phyloP scores from a whole-genome alignment of 805 yeast genomes.

The Wickerhamiella bombiphila region DNA sequence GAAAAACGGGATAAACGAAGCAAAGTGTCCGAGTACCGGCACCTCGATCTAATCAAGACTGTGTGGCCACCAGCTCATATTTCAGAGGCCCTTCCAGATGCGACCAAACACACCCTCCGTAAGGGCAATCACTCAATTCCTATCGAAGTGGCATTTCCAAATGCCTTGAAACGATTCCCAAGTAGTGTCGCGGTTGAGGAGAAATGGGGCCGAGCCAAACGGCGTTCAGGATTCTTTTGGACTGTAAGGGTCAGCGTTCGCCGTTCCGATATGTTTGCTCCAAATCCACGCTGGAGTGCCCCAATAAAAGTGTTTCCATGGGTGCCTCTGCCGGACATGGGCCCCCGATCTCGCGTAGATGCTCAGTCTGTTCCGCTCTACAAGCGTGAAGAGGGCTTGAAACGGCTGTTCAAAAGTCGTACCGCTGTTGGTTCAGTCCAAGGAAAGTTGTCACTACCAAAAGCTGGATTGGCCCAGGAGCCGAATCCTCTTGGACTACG shows the following conservation, averaged over 20 bases:
- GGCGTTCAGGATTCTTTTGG: background rate
- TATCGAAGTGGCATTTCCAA: background rate
- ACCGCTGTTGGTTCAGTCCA: too few species aligned
- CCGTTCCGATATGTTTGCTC: background rate
- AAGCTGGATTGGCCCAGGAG: background rate
- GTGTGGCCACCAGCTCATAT: background rate
- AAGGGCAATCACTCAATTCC: background rate
- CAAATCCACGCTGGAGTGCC: background rate
- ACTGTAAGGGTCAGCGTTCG: background rate
- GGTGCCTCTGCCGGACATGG: background rate
- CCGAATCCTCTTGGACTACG: background rate
- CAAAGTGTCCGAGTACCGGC: background rate
- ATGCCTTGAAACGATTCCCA: background rate
- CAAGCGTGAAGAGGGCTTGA: too few species aligned
- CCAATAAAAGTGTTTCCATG: background rate
- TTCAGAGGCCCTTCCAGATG: background rate
- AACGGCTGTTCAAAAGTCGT: too few species aligned
- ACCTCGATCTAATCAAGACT: background rate
- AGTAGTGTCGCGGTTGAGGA: background rate
- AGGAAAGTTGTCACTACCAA: background rate
- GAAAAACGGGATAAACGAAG: too few species aligned
- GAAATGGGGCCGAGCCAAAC: too few species aligned
- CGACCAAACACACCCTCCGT: background rate
- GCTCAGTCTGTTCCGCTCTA: background rate
- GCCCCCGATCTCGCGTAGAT: background rate